These are phyloP conservation scores for Dictyostelium firmibasis DNA, from an alignment of 78 protist species.

Conservation along the genomic window DNA sequence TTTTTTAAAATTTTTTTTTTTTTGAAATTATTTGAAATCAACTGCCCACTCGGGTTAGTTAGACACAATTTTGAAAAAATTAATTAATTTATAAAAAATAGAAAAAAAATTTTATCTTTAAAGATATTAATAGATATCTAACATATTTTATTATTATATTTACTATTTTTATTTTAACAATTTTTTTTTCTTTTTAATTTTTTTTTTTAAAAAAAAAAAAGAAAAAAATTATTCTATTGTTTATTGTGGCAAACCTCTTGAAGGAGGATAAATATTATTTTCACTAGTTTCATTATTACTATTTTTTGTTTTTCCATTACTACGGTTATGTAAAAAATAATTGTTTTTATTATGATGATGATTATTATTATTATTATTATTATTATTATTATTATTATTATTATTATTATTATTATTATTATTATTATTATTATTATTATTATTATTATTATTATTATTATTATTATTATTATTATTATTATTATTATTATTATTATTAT, in stretches of 20 bases:
- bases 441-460: not conserved
- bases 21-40: not conserved
- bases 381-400: not conserved
- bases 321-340: not conserved
- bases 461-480: not conserved
- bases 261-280: not conserved
- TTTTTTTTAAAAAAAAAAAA: too few species aligned
- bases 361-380: not conserved
- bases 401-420: not conserved
- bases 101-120: too few species aligned
- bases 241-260: not conserved
- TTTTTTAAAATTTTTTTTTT: too few species aligned
- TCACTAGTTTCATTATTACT: not conserved
- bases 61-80: not conserved
- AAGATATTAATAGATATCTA: not conserved
- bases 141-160: too few species aligned
- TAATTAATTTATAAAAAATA: too few species aligned
- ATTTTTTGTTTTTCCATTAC: not conserved
- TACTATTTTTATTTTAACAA: too few species aligned
- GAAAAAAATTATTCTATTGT: not conserved
- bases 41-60: not conserved
- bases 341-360: not conserved
- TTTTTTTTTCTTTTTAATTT: not conserved
- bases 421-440: not conserved
- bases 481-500: not conserved